phyloP scores from a whole-genome alignment of 306 rosid species.

The Rubus idaeus region DNA sequence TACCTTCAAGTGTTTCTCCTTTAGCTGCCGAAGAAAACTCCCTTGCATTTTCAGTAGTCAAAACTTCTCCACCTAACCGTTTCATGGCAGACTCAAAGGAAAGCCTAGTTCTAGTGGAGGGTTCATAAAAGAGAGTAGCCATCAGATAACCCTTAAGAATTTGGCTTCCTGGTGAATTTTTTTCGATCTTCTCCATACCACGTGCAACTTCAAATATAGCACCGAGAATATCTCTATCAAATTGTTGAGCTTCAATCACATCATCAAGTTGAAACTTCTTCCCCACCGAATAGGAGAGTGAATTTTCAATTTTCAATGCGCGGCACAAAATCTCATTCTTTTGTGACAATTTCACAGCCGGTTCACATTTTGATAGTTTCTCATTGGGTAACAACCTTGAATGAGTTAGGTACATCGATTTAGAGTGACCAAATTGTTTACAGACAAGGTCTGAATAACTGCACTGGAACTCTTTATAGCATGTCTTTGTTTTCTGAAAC shows the following conservation, averaged over 20 bases:
- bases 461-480: constrained; percentile 25
- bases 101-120: constrained; percentile 91
- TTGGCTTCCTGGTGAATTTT: constrained; percentile 73
- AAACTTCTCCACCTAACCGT: constrained; percentile 87
- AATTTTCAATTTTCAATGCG: constrained; percentile 44
- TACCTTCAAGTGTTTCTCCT: constrained; percentile 97
- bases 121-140: constrained; percentile 96
- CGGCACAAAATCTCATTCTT: constrained; percentile 35
- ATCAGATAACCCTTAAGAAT: constrained; percentile 79
- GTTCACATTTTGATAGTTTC: constrained; percentile 32
- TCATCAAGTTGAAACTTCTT: constrained; percentile 72
- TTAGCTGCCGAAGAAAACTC: constrained; percentile 95
- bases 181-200: constrained; percentile 81
- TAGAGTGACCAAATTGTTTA: constrained; percentile 20
- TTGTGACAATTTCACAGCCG: constrained; percentile 16
- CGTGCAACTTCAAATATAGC: constrained; percentile 73
- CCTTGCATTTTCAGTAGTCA: constrained; percentile 90
- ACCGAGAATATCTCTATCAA: constrained; percentile 59
- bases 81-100: constrained; percentile 97
- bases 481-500: constrained; percentile 28
- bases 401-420: constrained; percentile 17
- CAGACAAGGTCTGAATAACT: constrained; percentile 16
- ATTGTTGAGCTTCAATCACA: constrained; percentile 88
- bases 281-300: constrained; percentile 47
- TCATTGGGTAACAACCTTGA: constrained; percentile 24